Evolutionary conservation across 176 grass and related monocot genomes (phyloP).

Genomic region (Themeda triandra): DNA sequence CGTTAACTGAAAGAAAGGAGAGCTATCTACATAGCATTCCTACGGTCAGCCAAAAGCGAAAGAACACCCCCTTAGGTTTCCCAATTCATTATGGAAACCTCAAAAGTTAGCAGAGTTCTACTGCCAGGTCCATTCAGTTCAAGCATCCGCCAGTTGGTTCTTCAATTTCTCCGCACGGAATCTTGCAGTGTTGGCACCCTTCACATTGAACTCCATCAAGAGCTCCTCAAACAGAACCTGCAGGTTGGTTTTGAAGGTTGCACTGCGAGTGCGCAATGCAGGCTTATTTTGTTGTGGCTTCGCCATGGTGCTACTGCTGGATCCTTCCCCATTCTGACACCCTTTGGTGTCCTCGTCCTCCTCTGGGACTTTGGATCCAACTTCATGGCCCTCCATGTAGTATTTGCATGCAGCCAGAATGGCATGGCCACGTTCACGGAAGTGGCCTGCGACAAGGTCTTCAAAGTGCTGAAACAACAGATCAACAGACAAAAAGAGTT

Average conservation of each 20-base stretch:
- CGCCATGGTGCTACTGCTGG: conserved; percentile 22
- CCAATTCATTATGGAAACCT: conserved; percentile 20
- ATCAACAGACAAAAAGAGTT: conserved; percentile 3
- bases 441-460: conserved; percentile 72
- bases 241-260: conserved; percentile 46
- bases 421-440: conserved; percentile 44
- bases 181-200: conserved; percentile 73
- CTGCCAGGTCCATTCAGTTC: not conserved
- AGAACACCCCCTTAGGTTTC: conserved; percentile 25
- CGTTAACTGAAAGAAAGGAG: not conserved
- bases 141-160: conserved; percentile 31
- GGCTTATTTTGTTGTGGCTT: not conserved
- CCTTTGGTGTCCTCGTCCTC: conserved; percentile 32
- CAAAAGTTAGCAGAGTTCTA: not conserved
- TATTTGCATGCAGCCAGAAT: conserved; percentile 72
- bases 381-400: conserved; percentile 63
- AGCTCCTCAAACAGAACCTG: conserved; percentile 70
- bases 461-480: conserved; percentile 82
- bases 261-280: not conserved
- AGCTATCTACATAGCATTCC: conserved; percentile 23
- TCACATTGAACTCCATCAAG: conserved; percentile 90
- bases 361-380: conserved; percentile 58
- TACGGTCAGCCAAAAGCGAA: conserved; percentile 38
- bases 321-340: not conserved
- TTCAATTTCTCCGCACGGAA: conserved; percentile 59